Percentiles rank a stretch among this genome's conserved stretches.
These are phyloP conservation scores for Ogataea saltuana DNA, from an alignment of 805 yeast species.

Conservation along the genomic window DNA sequence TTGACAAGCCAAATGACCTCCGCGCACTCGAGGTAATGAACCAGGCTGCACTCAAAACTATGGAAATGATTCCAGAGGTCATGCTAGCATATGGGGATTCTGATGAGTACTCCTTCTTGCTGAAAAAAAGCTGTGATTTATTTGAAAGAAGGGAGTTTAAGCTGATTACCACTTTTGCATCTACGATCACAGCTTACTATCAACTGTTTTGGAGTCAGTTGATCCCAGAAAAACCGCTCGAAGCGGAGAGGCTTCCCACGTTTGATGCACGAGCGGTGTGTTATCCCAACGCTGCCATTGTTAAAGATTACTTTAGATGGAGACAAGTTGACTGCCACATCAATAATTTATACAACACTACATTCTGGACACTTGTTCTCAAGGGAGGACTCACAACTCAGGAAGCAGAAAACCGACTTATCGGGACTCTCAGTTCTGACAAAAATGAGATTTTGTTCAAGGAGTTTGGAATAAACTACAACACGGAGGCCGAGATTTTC, in stretches of 20 bases:
- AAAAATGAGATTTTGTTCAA: slow-evolving; percentile 85
- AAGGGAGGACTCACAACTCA: slow-evolving; percentile 69
- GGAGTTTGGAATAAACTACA: slow-evolving; percentile 82
- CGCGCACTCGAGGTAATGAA: slow-evolving; percentile 81
- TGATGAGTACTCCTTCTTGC: slow-evolving; percentile 87
- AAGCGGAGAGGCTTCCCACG: slow-evolving; percentile 62
- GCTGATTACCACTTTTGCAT: slow-evolving; percentile 76
- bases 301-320: slow-evolving; percentile 90
- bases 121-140: slow-evolving; percentile 60
- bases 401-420: slow-evolving; percentile 76
- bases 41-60: slow-evolving; percentile 66
- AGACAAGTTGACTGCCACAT: slow-evolving; percentile 96
- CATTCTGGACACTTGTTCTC: slow-evolving; percentile 83
- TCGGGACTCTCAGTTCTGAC: slow-evolving; percentile 79
- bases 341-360: slow-evolving; percentile 88
- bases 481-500: slow-evolving; percentile 83
- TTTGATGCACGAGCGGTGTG: slow-evolving; percentile 90
- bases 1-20: slow-evolving; percentile 84
- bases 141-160: slow-evolving; percentile 86
- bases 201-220: slow-evolving; percentile 62
- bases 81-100: slow-evolving; percentile 90
- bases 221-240: slow-evolving; percentile 49
- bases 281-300: slow-evolving; percentile 63
- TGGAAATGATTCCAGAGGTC: slow-evolving; percentile 68
- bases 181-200: slow-evolving; percentile 78